Percentiles rank a stretch among this genome's conserved stretches.
Conservation (phyloP, 2,329 filamentous ascomycete species). For the Alternaria viburni region DNA sequence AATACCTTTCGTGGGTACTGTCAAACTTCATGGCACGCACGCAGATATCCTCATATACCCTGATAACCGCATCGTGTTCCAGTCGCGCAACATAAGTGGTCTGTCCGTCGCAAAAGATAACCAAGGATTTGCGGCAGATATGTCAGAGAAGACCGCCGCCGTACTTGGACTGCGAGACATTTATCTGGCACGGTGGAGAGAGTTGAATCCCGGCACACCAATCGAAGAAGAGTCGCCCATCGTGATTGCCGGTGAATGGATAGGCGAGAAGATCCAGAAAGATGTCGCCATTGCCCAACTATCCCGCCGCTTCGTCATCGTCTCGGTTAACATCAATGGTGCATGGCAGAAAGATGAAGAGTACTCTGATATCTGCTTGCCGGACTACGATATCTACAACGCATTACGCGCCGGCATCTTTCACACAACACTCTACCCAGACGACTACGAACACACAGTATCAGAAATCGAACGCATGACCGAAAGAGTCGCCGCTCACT, state of each 20-base stretch:
- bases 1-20: conserved; percentile 34
- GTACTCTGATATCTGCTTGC: not conserved
- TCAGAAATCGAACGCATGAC: not conserved
- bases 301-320: conserved; percentile 35
- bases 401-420: not conserved
- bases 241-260: conserved; percentile 41
- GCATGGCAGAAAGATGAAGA: conserved; percentile 28
- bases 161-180: conserved; percentile 27
- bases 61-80: conserved; percentile 29
- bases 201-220: conserved; percentile 15
- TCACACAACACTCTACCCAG: not conserved
- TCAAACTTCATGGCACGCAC: conserved; percentile 45
- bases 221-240: conserved; percentile 20
- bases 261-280: conserved; percentile 35
- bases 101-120: conserved; percentile 31
- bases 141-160: conserved; percentile 17
- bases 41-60: conserved; percentile 36
- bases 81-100: conserved; percentile 30
- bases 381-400: not conserved
- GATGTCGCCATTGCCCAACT: conserved; percentile 26
- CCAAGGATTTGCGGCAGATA: conserved; percentile 29
- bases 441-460: not conserved
- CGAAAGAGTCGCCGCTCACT: not conserved
- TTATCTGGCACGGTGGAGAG: conserved; percentile 24
- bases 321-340: conserved; percentile 34